Conservation (phyloP, 495 filamentous ascomycete genomes). For the Lentithecium fluviatile region DNA sequence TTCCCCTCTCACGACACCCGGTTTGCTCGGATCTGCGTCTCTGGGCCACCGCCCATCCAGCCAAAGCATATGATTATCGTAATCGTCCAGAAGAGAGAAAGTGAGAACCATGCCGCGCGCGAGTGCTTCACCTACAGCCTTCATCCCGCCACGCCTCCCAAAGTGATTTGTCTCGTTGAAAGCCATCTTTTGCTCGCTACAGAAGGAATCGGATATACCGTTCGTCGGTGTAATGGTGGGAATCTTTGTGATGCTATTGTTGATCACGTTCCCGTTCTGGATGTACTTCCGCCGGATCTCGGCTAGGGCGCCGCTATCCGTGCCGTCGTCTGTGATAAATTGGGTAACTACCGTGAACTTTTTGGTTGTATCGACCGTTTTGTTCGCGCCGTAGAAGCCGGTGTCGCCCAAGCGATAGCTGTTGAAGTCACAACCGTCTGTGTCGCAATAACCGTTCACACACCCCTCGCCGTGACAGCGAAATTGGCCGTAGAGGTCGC, state of each 20-base stretch:
- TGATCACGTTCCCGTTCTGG: slow-evolving; percentile 58
- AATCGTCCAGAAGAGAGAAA: slow-evolving; percentile 77
- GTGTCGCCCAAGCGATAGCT: slow-evolving; percentile 57
- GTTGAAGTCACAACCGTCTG: slow-evolving; percentile 65
- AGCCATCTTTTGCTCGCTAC: slow-evolving; percentile 56
- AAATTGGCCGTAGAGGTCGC: slow-evolving; percentile 31
- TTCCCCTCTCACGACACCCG: slow-evolving; percentile 67
- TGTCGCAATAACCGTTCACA: slow-evolving; percentile 56
- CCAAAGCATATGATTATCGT: slow-evolving; percentile 77
- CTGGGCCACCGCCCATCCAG: slow-evolving; percentile 74
- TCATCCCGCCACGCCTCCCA: slow-evolving; percentile 58
- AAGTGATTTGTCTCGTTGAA: slow-evolving; percentile 64
- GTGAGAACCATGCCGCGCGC: slow-evolving; percentile 66
- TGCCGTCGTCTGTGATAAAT: slow-evolving; percentile 48
- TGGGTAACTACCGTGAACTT: slow-evolving; percentile 68
- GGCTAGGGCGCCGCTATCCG: slow-evolving; percentile 51
- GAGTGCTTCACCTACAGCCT: slow-evolving; percentile 56
- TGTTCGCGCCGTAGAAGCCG: slow-evolving; percentile 56
- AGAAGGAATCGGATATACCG: slow-evolving; percentile 61
- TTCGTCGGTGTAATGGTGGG: slow-evolving; percentile 52
- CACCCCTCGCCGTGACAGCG: slow-evolving; percentile 31
- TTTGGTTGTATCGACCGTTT: slow-evolving; percentile 58
- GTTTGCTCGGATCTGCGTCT: slow-evolving; percentile 51
- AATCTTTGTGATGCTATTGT: slow-evolving; percentile 57
- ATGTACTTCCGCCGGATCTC: slow-evolving; percentile 64